Percentiles rank a stretch among this genome's conserved stretches.
phyloP scores from a whole-genome alignment of 495 filamentous ascomycete genomes.

The Venustampulla echinocandica region DNA sequence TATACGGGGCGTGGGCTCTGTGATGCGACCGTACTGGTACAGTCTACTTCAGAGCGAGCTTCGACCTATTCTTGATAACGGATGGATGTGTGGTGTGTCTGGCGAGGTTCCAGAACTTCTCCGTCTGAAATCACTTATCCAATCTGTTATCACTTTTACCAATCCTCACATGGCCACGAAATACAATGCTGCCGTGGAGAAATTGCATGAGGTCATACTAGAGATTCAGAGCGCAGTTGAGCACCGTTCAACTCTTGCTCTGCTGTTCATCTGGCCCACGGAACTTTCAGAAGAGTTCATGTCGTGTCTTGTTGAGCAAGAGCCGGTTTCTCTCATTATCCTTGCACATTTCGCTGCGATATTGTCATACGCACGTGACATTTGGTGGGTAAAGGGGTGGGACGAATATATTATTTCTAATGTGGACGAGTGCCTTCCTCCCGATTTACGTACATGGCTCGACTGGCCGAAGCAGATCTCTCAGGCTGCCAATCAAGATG shows the following conservation, averaged over 20 bases:
- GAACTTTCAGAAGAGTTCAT: background rate
- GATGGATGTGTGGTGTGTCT: background rate
- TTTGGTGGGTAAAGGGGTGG: conserved; percentile 2
- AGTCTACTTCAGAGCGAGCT: background rate
- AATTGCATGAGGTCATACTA: background rate
- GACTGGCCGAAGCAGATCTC: conserved; percentile 1
- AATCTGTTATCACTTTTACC: background rate
- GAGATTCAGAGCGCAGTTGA: background rate
- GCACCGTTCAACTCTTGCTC: background rate
- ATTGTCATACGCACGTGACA: background rate
- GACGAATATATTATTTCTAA: background rate
- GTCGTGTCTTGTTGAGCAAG: background rate
- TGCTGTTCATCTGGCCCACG: conserved; percentile 2
- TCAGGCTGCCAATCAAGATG: no score
- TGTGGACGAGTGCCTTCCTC: background rate
- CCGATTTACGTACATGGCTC: background rate
- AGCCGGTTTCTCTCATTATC: conserved; percentile 2
- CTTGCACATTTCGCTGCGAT: conserved; percentile 1
- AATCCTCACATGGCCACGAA: background rate
- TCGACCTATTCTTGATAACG: background rate
- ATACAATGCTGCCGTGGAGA: conserved; percentile 1
- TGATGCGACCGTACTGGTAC: background rate
- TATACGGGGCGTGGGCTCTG: background rate
- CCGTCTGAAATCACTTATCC: background rate
- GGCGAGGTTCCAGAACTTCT: background rate